Evolutionary conservation across 2,329 filamentous ascomycete genomes (phyloP), one percentile per base, ranked within the genome.

Genomic region (Monilinia polystroma): DNA sequence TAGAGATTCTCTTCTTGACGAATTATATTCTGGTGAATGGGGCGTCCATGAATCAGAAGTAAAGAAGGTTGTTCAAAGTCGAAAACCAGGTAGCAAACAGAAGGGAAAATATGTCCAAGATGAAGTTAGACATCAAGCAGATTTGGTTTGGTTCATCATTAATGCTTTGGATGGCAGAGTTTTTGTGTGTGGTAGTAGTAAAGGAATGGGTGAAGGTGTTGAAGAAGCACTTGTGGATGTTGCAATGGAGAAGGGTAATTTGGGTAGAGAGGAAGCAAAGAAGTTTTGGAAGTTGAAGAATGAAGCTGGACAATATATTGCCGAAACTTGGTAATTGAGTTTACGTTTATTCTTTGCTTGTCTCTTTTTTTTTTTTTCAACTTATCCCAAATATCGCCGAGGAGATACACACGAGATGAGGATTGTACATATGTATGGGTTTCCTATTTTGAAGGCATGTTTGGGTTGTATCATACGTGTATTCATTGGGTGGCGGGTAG

Each of bases 101-200:
- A 90, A 93, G 72, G 91, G 92, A 70, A 89, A 90, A 71, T 99
- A 99, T 76, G 95, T 99, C 2, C 95, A 99, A 77, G 95, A 99
- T 75, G 95, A 98, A 78, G 94, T 99, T 11, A 83, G 86, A 14
- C 85, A 91, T 70, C 95, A 98, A 77, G 92, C 93, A 1, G 95
- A 98, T 76, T 85, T 98, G n/a, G 94, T 98, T 20, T 99, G 95
- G 95, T 96, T 92, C 78, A 93, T 98, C 70, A 91, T 96, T 82
- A 98, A 98, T 77, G 88, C 93, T 2, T 83, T 98, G n/a, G 95
- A 99, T 75, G 95, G 95, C 1, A 88, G 95, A 63, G 88, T 98
- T 63, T 99, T 99, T 77, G 95, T 99, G 67, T 99, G 95, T 77
- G 95, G 95, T 60, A 96, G 91, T 79, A 93, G 88, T 75, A 93